Conservation (phyloP, 192 early-diverging fungal species). For the Geranomyces variabilis region DNA sequence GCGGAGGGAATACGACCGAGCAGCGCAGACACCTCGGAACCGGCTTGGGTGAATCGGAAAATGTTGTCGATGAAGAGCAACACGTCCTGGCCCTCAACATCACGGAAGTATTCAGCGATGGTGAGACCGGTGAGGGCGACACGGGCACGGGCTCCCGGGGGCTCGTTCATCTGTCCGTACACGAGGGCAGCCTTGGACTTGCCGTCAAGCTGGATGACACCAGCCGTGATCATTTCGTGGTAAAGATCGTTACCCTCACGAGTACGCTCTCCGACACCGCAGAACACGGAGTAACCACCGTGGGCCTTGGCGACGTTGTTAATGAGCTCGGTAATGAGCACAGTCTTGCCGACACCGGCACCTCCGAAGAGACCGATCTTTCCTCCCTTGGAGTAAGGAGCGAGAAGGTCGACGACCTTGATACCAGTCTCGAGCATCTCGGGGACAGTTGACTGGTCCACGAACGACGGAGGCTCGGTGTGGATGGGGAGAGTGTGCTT, state of each 20-base stretch:
- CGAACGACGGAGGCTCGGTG: constrained; percentile 90
- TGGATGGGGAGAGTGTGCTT: constrained; percentile 89
- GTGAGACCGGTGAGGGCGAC: constrained; percentile 96
- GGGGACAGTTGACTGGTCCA: constrained; percentile 93
- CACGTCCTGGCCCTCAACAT: constrained; percentile 99
- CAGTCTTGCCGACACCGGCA: constrained; percentile 99
- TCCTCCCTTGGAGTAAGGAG: constrained; percentile 94
- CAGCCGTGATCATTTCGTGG: constrained; percentile 92
- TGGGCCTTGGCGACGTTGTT: constrained; percentile 99
- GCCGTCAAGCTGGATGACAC: constrained; percentile 95
- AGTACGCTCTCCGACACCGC: constrained; percentile 98
- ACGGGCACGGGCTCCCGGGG: constrained; percentile 98
- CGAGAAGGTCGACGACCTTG: constrained; percentile 98
- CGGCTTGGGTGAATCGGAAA: constrained; percentile 99
- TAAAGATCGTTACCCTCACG: constrained; percentile 99
- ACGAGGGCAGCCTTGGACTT: constrained; percentile 94
- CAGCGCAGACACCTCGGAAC: constrained; percentile 99
- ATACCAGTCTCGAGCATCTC: constrained; percentile 96
- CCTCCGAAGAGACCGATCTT: constrained; percentile 99
- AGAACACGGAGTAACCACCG: constrained; percentile 98
- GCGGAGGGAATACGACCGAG: constrained; percentile 99
- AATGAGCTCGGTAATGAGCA: constrained; percentile 98
- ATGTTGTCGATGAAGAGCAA: constrained; percentile 99
- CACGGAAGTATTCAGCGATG: constrained; percentile 99
- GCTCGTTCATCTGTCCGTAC: constrained; percentile 99